Base-by-base conservation (phyloP, 352 stramenopile genomes). In the Nothophytophthora sp. region DNA sequence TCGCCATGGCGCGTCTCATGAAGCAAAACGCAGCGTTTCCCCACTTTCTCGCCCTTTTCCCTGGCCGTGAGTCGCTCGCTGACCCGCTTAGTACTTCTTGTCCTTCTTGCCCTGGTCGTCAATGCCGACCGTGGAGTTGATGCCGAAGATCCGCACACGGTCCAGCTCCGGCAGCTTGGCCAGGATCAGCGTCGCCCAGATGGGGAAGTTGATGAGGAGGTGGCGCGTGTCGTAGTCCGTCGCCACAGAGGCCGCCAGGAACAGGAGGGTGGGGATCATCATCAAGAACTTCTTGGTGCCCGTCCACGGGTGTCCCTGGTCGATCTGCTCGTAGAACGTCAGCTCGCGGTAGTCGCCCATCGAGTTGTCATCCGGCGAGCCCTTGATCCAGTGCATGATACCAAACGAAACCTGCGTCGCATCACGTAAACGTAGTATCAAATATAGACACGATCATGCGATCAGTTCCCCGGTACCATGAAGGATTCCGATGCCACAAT, bases 331-430 rank as follows among this genome's bases (percentile, higher is more conserved):
- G 79, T 96, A 98, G 54, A 96, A 92, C 18, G 95, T 98, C 63
- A 98, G 87, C 56, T 93, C 90, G 34, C 93, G 86, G 73, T 97
- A 96, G 73, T 98, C 92, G 40, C 91, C 91, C 63, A 97, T 91
- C 44, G 79, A 95, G 53, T 95, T 94, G 66, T 97, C 90, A 20
- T 96, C 86, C 0, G 89, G 86, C 36, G 90, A 97, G 27, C 95
- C 95, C 70, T 98, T 98, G 52, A 98, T 92, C 92, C 95, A 98
- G 80, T 96, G 91, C 76, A 98, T 96, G 55, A 97, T 95, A 24
- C 87, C 74, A 46, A 97, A 97, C 18, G 88, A 96, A 28, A 96
- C 73, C 90, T 94, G 42, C 36, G 44, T 18, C 35, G 44, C 15
- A n/a, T 30, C 7, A 46, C 9, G 25, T 6, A 39, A 23, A 11